Base-by-base conservation (phyloP, 2,329 filamentous ascomycete species). In the Malbranchea zuffiana region DNA sequence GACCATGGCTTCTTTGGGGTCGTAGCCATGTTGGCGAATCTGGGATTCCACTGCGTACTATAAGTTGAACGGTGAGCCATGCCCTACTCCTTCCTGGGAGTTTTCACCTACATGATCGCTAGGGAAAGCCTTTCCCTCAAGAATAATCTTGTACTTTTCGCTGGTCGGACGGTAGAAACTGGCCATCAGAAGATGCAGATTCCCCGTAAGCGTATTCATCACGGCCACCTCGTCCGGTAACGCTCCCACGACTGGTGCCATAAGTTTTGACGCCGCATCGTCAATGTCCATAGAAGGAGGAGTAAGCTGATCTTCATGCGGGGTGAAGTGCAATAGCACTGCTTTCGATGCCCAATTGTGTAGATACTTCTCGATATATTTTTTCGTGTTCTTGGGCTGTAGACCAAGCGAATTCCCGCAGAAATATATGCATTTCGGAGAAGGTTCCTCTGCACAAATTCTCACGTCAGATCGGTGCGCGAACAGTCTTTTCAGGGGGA, bases 51-150 rank as follows among this genome's bases (percentile, higher is more conserved):
- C 75, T 3, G 82, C 83, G 55, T 87, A 93, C 73, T 86, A 54
- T 11, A 37, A 6, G 28, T 33, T 8, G 5, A 5, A 19, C 11
- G 16, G 30, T n/a, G n/a, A 7, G 35, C 21, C n/a, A 8, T 21
- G 50, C 16, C 50, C 43, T 31, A 34, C 25, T 4, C 27, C 26
- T 13, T 37, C 27, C 19, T n/a, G 6, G 16, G 13, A 21, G 18
- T n/a, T 29, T 8, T 26, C 12, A 52, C 70, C 48, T 66, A 78
- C 78, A 58, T 84, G 80, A 53, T 94, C 86, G 56, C 81, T 87
- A 0, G 86, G 87, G 48, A 94, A 94, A 0, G 86, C 84, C 53
- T 86, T 86, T 59, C 82, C 83, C 58, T 94, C 85, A n/a, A 88
- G 69, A 35, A 92, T 80, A 44, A 93, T 80, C 63, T 88, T 90